A percentile compares a stretch with the other conserved stretches of the same genome.
phyloP scores from a whole-genome alignment of 176 grass and related monocot species.

The Paspalum vaginatum region DNA sequence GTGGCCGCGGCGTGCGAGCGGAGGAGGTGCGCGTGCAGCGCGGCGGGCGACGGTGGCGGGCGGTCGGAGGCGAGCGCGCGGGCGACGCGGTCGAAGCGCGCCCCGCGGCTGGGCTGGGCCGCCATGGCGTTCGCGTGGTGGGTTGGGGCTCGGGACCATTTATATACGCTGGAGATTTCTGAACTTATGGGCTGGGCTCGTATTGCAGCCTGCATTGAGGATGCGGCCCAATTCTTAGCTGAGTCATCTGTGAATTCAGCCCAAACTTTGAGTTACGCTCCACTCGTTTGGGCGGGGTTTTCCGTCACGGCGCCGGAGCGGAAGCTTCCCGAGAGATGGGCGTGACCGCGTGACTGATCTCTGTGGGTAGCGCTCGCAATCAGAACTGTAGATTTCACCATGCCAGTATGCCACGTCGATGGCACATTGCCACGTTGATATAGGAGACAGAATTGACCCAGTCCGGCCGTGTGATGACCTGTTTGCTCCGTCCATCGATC shows the following conservation, averaged over 20 bases:
- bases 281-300: no score
- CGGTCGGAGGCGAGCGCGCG: constrained; percentile 42
- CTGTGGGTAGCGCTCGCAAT: no score
- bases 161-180: neutral
- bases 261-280: neutral
- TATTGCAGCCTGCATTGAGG: neutral
- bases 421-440: no score
- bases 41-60: constrained; percentile 27
- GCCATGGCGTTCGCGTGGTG: constrained; percentile 22
- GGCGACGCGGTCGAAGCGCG: constrained; percentile 26
- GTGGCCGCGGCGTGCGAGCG: constrained; percentile 33
- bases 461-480: no score
- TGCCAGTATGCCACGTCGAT: no score
- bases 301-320: no score
- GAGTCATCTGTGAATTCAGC: neutral
- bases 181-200: neutral
- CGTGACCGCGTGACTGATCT: no score
- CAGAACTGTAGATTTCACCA: no score
- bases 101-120: constrained; percentile 14
- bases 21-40: constrained; percentile 57
- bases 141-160: fast-evolving
- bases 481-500: no score
- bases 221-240: neutral
- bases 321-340: no score
- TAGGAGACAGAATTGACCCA: no score